Evolutionary conservation across 1,284 basidiomycete genomes (phyloP).

Genomic region (Pseudozyma tsukubaensis): DNA sequence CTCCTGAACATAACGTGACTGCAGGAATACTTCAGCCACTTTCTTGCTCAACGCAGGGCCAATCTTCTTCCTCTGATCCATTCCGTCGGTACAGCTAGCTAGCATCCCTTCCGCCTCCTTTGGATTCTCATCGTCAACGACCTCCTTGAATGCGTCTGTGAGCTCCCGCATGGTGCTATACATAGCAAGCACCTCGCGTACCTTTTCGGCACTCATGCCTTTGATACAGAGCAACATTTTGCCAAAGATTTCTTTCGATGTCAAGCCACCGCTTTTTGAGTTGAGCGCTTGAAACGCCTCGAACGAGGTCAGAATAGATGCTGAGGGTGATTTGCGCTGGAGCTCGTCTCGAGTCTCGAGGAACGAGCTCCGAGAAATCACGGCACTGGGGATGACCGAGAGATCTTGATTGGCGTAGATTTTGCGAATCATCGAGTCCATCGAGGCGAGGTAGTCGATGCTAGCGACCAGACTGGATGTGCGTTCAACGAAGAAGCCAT

Average conservation of each 20-base stretch:
- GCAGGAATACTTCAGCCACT: constrained; percentile 37
- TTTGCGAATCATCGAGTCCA: constrained; percentile 71
- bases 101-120: constrained; percentile 28
- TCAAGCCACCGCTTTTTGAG: constrained; percentile 71
- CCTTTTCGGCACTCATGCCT: constrained; percentile 73
- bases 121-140: constrained; percentile 18
- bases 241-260: constrained; percentile 71
- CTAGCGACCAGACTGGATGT: constrained; percentile 72
- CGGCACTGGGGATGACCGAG: constrained; percentile 70
- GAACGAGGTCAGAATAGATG: constrained; percentile 71
- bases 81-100: constrained; percentile 22
- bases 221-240: constrained; percentile 73
- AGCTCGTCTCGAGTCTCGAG: constrained; percentile 69
- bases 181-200: constrained; percentile 70
- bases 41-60: constrained; percentile 48
- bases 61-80: constrained; percentile 51
- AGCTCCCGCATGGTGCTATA: constrained; percentile 72
- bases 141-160: constrained; percentile 69
- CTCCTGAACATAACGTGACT: constrained; percentile 23
- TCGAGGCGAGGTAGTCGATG: constrained; percentile 71
- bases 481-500: constrained; percentile 73
- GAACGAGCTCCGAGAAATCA: constrained; percentile 69
- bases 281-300: constrained; percentile 72
- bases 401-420: constrained; percentile 68
- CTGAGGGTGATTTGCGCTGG: constrained; percentile 60